Base-by-base conservation (phyloP, 2,329 filamentous ascomycete genomes). In the Claviceps spartinae region DNA sequence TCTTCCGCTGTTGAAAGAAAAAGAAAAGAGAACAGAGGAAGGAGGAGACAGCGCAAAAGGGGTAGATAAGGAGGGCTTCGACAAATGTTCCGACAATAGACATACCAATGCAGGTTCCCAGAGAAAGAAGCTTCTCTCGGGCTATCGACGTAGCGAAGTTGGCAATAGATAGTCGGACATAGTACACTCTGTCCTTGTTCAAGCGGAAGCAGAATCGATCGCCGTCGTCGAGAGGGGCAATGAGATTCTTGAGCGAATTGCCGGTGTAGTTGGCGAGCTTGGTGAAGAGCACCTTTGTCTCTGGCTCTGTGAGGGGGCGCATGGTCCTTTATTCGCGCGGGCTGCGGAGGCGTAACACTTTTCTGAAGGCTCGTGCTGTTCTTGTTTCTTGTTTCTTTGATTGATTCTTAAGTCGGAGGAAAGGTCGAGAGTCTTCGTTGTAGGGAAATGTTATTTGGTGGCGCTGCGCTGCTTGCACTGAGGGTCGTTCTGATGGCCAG, bases 181-280 rank as follows among this genome's bases (percentile, higher is more conserved):
- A 97, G 77, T 94, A 97, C 58, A 95, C 88, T 57, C 90, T 81
- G 62, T 81, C 82, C 59, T 85, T 82, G 66, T 91, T 83, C 51
- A 94, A 75, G 52, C 88, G 85, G 69, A 96, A 95, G 56, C 94
- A 88, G 69, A 88, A 85, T 63, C 88, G 83, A 68, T 93, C 87
- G 59, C 78, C 75, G 55, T 83, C 76, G 62, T 84, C 78, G 55
- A 86, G 73, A 9, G 85, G 84, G 47, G 83, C 81, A 61, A 91
- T 88, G 59, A 96, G 79, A 68, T 88, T 83, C 69, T 89, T 91
- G 60, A 96, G 78, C 18, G 86, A 90, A 61, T 79, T 81, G 59
- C 90, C 89, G 24, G 87, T 93, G 74, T 97, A 98, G 68, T 89
- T 87, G 54, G 93, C 93, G 42, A 98, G 81, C 74, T 97, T 95